Evolutionary conservation across 371 early-diverging fungal species (phyloP).

Genomic region (Lichtheimia hyalospora): DNA sequence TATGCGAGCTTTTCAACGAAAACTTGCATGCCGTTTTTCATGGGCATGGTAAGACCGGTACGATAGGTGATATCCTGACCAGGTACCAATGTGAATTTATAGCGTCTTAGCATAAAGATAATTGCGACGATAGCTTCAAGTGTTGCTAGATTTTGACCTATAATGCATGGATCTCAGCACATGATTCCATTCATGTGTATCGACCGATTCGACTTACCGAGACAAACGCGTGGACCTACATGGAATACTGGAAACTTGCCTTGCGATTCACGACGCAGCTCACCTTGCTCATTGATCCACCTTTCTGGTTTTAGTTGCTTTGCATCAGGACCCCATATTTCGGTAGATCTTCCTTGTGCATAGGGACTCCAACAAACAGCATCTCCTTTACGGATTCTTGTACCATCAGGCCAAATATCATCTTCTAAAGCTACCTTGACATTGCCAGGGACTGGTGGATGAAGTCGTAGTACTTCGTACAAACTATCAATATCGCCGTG

Average conservation of each 20-base stretch:
- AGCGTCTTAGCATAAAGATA: constrained; percentile 43
- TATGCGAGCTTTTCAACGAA: constrained; percentile 28
- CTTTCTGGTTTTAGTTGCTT: constrained; percentile 60
- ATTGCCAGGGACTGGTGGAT: constrained; percentile 72
- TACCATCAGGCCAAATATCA: constrained; percentile 71
- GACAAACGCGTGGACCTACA: constrained; percentile 42
- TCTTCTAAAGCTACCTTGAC: constrained; percentile 64
- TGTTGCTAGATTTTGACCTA: constrained; percentile 51
- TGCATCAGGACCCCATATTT: constrained; percentile 64
- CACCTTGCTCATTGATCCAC: constrained; percentile 43
- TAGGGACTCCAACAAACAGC: constrained; percentile 49
- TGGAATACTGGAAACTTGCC: constrained; percentile 49
- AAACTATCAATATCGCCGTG: no score
- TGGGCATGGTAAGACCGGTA: constrained; percentile 47
- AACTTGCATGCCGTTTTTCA: constrained; percentile 48
- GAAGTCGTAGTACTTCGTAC: constrained; percentile 66
- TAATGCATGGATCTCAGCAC: no score
- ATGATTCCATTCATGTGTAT: no score
- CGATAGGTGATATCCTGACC: constrained; percentile 36
- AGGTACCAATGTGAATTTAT: constrained; percentile 44
- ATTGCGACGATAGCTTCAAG: constrained; percentile 53
- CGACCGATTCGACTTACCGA: background rate
- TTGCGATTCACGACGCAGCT: constrained; percentile 29
- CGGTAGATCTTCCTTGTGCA: constrained; percentile 47
- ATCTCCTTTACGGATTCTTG: constrained; percentile 54